Evolutionary conservation across 371 early-diverging fungal genomes (phyloP).

Genomic region (Lichtheimia hyalospora): DNA sequence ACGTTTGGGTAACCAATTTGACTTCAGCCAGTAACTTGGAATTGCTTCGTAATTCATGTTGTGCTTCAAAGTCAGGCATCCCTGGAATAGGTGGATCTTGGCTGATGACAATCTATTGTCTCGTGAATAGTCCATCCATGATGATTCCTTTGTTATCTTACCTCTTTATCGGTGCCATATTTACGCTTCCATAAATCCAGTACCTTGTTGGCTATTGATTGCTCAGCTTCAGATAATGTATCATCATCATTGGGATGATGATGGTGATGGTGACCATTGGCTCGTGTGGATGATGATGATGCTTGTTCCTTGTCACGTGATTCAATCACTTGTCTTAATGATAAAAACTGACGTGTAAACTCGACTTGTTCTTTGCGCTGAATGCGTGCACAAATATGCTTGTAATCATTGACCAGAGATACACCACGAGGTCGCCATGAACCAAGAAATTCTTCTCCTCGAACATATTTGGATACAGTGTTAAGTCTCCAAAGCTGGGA

Average conservation of each 20-base stretch:
- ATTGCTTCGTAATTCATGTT: slow-evolving; percentile 20
- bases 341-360: slow-evolving; percentile 16
- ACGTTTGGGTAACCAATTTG: slow-evolving; percentile 60
- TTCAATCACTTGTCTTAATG: neutral
- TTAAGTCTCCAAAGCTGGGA: slow-evolving; percentile 73
- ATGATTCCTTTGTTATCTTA: slow-evolving; percentile 17
- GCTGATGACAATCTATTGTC: slow-evolving; percentile 45
- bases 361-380: slow-evolving; percentile 21
- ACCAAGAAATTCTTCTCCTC: slow-evolving; percentile 81
- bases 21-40: slow-evolving; percentile 61
- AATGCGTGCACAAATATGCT: slow-evolving; percentile 42
- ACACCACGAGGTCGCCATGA: slow-evolving; percentile 80
- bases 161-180: slow-evolving; percentile 46
- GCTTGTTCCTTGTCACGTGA: neutral
- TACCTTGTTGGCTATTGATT: slow-evolving; percentile 38
- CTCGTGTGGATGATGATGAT: too few species aligned
- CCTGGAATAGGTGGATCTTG: slow-evolving; percentile 45
- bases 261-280: too few species aligned
- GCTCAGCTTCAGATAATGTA: neutral
- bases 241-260: neutral
- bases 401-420: slow-evolving; percentile 64
- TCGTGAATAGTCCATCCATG: too few species aligned
- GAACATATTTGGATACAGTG: slow-evolving; percentile 77
- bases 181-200: slow-evolving; percentile 50
- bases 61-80: slow-evolving; percentile 22